A percentile compares a stretch with the other conserved stretches of the same genome.
Conservation (phyloP, 257 asterid species). For the Jaltomata sinuosa region DNA sequence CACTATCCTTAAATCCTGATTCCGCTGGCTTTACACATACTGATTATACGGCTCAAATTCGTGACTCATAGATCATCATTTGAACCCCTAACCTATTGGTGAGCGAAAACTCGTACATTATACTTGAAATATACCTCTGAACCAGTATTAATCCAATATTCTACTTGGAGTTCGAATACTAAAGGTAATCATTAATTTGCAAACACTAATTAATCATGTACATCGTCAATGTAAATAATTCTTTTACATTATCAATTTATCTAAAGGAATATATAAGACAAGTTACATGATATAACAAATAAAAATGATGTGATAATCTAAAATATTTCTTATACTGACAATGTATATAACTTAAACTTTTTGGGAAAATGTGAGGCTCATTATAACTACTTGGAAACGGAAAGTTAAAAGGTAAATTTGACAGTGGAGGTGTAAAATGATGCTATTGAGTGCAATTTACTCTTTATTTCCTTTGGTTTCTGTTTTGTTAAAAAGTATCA, state of each 20-base stretch:
- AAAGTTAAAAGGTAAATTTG: background rate
- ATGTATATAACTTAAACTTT: background rate
- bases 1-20: no score
- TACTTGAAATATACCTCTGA: background rate
- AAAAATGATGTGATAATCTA: background rate
- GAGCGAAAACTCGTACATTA: background rate
- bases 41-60: background rate
- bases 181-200: background rate
- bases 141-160: background rate
- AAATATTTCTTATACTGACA: background rate
- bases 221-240: background rate
- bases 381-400: background rate
- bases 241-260: no score
- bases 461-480: background rate
- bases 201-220: background rate
- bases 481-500: background rate
- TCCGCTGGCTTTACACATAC: no score
- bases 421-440: background rate
- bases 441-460: background rate
- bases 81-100: background rate
- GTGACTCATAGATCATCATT: background rate
- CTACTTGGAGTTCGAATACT: background rate
- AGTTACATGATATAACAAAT: background rate
- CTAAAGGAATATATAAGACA: no score
- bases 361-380: background rate